Evolutionary conservation across 2,329 filamentous ascomycete genomes (phyloP).

Genomic region (Aspergillus piperis): DNA sequence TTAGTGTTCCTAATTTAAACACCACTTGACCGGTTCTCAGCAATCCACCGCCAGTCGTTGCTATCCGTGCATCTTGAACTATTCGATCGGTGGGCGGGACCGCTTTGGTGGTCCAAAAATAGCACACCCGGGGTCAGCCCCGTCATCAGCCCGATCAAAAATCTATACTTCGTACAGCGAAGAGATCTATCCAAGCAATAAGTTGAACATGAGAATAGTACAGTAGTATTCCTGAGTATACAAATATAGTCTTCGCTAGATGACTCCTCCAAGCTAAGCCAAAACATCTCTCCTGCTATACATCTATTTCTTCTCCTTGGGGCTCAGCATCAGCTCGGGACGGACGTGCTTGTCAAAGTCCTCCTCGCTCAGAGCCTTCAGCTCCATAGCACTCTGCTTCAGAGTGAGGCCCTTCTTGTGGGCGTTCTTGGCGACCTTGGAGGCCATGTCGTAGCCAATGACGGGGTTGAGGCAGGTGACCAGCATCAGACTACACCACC

Average conservation of each 20-base stretch:
- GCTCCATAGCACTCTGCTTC: slow-evolving; percentile 90
- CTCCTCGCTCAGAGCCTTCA: slow-evolving; percentile 81
- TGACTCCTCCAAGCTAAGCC: slow-evolving; percentile 14
- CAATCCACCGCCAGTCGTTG: neutral
- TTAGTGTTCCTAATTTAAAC: neutral
- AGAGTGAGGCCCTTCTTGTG: slow-evolving; percentile 97
- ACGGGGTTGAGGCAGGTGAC: slow-evolving; percentile 97
- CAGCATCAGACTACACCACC: slow-evolving; percentile 77
- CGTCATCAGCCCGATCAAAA: neutral
- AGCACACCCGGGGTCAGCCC: neutral
- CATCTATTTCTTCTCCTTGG: slow-evolving; percentile 65
- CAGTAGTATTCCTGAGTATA: slow-evolving; percentile 21
- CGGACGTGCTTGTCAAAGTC: slow-evolving; percentile 89
- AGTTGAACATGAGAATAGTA: slow-evolving; percentile 14
- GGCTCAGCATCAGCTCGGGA: slow-evolving; percentile 93
- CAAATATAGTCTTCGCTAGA: slow-evolving; percentile 20
- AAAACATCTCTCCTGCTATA: slow-evolving; percentile 8
- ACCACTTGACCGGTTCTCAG: neutral
- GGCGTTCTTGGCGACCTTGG: slow-evolving; percentile 96
- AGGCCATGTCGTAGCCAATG: slow-evolving; percentile 96
- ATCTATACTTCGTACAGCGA: neutral
- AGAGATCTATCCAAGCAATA: neutral
- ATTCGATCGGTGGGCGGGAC: neutral
- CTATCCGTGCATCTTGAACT: neutral
- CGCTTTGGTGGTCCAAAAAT: slow-evolving; percentile 10